Evolutionary conservation across 306 rosid genomes (phyloP).

Genomic region (Cyclanthera cordifolia): DNA sequence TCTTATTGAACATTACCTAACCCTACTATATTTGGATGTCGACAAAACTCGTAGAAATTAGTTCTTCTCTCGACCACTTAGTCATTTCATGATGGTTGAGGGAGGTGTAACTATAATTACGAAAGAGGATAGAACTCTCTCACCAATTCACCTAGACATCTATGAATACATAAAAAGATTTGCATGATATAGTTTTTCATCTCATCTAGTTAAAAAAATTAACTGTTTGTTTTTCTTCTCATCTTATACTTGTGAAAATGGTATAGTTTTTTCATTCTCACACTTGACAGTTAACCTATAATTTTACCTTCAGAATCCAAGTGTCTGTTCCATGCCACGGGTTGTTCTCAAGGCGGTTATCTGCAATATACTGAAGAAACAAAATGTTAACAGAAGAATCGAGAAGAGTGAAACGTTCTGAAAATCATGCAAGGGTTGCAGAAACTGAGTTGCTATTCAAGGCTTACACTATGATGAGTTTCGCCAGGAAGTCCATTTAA

Average conservation of each 20-base stretch:
- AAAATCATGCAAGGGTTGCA: slow-evolving; percentile 7
- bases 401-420: background rate
- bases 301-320: slow-evolving; percentile 75
- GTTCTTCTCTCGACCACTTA: too few species aligned
- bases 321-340: slow-evolving; percentile 85
- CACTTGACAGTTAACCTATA: background rate
- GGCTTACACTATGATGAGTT: slow-evolving; percentile 80
- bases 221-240: too few species aligned
- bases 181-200: too few species aligned
- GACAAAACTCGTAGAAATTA: too few species aligned
- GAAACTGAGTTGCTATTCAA: slow-evolving; percentile 14
- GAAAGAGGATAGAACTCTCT: too few species aligned
- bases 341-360: slow-evolving; percentile 57
- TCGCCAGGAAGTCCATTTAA: slow-evolving; percentile 91
- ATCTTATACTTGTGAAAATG: background rate
- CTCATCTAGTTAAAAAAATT: too few species aligned
- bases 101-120: too few species aligned
- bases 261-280: background rate
- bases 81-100: too few species aligned
- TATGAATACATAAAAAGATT: too few species aligned
- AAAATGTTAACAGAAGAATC: background rate
- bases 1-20: too few species aligned
- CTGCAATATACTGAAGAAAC: slow-evolving; percentile 64
- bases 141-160: too few species aligned
- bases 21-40: too few species aligned